These are phyloP conservation scores for Monilinia vaccinii-corymbosi DNA, from an alignment of 2,329 filamentous ascomycete genomes.

Conservation along the genomic window DNA sequence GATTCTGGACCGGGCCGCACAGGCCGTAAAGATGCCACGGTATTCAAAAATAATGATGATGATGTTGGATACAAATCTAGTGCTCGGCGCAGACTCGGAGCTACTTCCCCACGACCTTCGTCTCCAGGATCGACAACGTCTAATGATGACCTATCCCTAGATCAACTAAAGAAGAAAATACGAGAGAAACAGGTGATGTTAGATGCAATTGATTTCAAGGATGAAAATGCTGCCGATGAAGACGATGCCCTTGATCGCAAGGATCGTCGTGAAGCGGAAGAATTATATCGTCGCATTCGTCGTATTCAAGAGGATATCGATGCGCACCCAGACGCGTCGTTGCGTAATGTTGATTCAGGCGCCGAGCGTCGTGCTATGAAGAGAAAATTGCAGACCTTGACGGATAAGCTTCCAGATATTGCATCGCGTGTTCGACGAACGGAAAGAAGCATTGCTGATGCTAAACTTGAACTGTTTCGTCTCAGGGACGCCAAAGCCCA, in stretches of 20 bases:
- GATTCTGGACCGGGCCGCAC: slow-evolving; percentile 45
- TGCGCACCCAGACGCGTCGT: slow-evolving; percentile 67
- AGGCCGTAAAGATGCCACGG: slow-evolving; percentile 84
- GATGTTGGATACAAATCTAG: slow-evolving; percentile 89
- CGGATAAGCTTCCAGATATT: slow-evolving; percentile 82
- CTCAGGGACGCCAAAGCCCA: slow-evolving; percentile 88
- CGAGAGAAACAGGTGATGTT: slow-evolving; percentile 89
- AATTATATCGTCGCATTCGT: slow-evolving; percentile 85
- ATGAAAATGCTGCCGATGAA: slow-evolving; percentile 82
- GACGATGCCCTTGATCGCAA: slow-evolving; percentile 86
- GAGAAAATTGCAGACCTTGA: slow-evolving; percentile 79
- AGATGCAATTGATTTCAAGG: slow-evolving; percentile 92
- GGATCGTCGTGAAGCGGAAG: slow-evolving; percentile 86
- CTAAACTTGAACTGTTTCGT: slow-evolving; percentile 84
- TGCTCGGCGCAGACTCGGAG: slow-evolving; percentile 71
- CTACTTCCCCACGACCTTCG: slow-evolving; percentile 69
- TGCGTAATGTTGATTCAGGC: slow-evolving; percentile 68
- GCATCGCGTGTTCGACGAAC: slow-evolving; percentile 86
- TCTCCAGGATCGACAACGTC: slow-evolving; percentile 60
- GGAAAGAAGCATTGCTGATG: slow-evolving; percentile 87
- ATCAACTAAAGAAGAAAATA: slow-evolving; percentile 87
- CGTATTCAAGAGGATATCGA: slow-evolving; percentile 93
- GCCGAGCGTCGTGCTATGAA: slow-evolving; percentile 80
- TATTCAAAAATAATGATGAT: slow-evolving; percentile 95
- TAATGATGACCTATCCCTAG: slow-evolving; percentile 73